phyloP scores from a whole-genome alignment of 768 basidiomycete genomes.

The Paxillus rubicundulus region DNA sequence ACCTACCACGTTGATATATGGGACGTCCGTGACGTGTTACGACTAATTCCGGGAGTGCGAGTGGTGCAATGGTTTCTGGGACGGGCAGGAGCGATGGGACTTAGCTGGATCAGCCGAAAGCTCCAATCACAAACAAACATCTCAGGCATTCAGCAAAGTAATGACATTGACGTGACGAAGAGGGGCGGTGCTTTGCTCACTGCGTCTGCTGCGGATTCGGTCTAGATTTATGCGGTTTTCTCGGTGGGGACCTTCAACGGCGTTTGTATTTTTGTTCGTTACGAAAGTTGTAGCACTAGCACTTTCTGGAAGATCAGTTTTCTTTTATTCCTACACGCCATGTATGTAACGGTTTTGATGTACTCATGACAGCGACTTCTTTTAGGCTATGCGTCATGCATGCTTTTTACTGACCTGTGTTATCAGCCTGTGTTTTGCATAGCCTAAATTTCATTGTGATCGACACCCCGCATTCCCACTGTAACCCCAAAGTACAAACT shows the following conservation, averaged over 20 bases:
- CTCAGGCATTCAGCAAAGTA: not conserved
- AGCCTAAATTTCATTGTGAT: too few species aligned
- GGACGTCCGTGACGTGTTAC: slow-evolving; percentile 77
- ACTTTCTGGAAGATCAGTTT: too few species aligned
- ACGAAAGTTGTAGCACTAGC: too few species aligned
- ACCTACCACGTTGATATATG: slow-evolving; percentile 79
- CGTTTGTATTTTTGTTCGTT: too few species aligned
- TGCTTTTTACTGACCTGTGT: too few species aligned
- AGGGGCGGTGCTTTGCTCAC: slow-evolving; percentile 13
- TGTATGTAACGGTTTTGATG: slow-evolving; percentile 12
- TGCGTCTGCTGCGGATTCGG: slow-evolving; percentile 1
- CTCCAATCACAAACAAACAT: slow-evolving; percentile 8
- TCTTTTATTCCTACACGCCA: not conserved
- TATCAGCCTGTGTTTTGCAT: too few species aligned
- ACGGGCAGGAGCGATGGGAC: slow-evolving; percentile 56
- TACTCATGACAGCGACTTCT: not conserved
- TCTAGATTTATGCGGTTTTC: slow-evolving; percentile 8
- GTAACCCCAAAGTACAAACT: too few species aligned
- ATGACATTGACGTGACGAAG: not conserved
- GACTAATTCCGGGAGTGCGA: slow-evolving; percentile 66
- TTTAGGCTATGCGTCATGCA: too few species aligned
- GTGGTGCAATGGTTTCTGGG: slow-evolving; percentile 68
- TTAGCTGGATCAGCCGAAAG: slow-evolving; percentile 39
- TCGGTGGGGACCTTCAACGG: too few species aligned
- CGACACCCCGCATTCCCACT: too few species aligned